Evolutionary conservation across 2,329 filamentous ascomycete genomes (phyloP), one percentile per base, ranked within the genome.

Genomic region (Talaromyces piceae): DNA sequence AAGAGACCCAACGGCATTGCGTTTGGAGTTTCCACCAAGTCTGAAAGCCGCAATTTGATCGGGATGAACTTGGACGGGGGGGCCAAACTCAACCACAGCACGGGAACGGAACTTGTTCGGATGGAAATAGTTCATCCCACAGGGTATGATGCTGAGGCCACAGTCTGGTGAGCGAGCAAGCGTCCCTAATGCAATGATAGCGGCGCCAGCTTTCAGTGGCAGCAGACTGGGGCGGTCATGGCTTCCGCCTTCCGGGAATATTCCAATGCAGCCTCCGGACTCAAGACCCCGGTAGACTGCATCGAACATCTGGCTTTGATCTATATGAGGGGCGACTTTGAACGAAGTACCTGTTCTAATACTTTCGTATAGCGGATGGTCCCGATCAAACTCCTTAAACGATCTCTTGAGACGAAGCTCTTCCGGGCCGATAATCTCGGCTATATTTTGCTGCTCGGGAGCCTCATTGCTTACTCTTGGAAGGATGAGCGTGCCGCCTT

Each of bases 91-190:
- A 54, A 97, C 84, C 5, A 97, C 91, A 33, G 91, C 91, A 65
- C 93, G 83, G 57, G 91, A 97, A 45, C 91, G 86, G 71, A 97
- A 97, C 68, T 97, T 97, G 77, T 97, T 91, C 0, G 91, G 88
- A 69, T 97, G 91, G 72, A 97, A 97, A 71, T 97, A 97, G 71
- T 97, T 97, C 93, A 97, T 96, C 61, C 91, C 91, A 47, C 93
- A 91, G 3, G 93, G 93, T 20, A 97, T 88, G 61, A 97, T 96
- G 70, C 90, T 93, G 55, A 97, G 75, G 23, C 88, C 89, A 65
- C 88, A 95, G 57, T 91, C 79, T 2, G 91, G 91, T 54, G 90
- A 83, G 49, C 88, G 84, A 5, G 88, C 89, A 47, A 97, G 77
- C 0, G 93, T 86, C 31, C 91, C 91, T 27, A 97, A 79, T 12